phyloP scores from a whole-genome alignment of 73 alveolate species.

The Blepharisma japonicum region DNA sequence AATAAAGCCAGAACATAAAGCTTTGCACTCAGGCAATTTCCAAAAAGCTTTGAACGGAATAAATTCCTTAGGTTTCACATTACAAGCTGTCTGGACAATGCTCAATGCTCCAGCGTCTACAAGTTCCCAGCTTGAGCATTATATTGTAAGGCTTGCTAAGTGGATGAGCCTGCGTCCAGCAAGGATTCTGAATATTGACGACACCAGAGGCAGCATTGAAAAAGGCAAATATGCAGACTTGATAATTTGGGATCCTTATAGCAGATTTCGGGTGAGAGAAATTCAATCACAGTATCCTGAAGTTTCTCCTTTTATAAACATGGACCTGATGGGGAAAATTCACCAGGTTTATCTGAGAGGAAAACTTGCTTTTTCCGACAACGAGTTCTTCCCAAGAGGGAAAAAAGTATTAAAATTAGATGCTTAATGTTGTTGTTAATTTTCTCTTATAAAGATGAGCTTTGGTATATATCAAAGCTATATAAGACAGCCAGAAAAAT shows the following conservation, averaged over 20 bases:
- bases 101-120: not conserved
- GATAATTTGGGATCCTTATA: not conserved
- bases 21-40: conserved; percentile 5
- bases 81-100: conserved; percentile 27
- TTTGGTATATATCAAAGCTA: no score
- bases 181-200: not conserved
- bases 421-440: no score
- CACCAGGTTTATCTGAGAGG: conserved; percentile 19
- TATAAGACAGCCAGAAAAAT: no score
- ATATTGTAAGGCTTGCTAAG: conserved; percentile 27
- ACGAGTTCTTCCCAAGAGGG: not conserved
- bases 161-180: conserved; percentile 18
- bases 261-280: not conserved
- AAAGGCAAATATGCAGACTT: conserved; percentile 20
- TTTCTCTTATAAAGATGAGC: no score
- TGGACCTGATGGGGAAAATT: conserved; percentile 7
- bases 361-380: conserved; percentile 9
- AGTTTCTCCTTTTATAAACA: not conserved
- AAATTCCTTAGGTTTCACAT: not conserved
- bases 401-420: not conserved
- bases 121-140: conserved; percentile 14
- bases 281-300: not conserved
- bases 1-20: conserved; percentile 21
- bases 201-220: conserved; percentile 3
- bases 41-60: conserved; percentile 20